Evolutionary conservation across 179 eudicot species (phyloP).

Genomic region (Heliamphora pulchella): DNA sequence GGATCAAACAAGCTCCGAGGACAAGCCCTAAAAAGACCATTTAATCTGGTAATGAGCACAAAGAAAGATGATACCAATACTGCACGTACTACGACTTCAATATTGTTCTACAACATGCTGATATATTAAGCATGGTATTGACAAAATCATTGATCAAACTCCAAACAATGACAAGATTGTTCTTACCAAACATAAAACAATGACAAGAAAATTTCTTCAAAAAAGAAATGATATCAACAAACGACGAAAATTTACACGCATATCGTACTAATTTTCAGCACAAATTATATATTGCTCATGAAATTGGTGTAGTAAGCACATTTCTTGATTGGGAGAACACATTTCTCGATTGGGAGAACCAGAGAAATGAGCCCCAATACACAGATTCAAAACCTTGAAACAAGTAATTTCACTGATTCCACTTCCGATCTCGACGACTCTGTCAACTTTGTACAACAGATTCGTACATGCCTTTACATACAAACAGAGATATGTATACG

Average conservation of each 20-base stretch:
- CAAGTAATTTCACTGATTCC: not conserved
- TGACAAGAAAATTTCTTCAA: not conserved
- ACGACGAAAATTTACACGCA: not conserved
- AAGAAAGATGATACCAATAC: not conserved
- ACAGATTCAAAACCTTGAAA: not conserved
- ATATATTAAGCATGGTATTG: not conserved
- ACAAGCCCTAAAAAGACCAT: not conserved
- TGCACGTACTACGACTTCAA: not conserved
- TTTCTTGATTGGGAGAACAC: too few species aligned
- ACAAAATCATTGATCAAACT: not conserved
- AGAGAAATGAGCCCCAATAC: not conserved
- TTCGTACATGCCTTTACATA: not conserved
- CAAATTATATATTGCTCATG: not conserved
- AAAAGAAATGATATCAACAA: not conserved
- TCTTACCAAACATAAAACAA: not conserved
- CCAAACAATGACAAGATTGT: not conserved
- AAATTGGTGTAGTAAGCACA: not conserved
- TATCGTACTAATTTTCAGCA: too few species aligned
- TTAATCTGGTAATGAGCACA: not conserved
- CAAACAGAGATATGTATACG: not conserved
- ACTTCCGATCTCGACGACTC: slow-evolving; percentile 2
- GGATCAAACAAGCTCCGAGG: not conserved
- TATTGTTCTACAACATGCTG: not conserved
- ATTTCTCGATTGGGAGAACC: not conserved
- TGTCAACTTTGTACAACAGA: not conserved